Conservation (phyloP, 345 rosid genomes). For the Eutrema heterophyllum region DNA sequence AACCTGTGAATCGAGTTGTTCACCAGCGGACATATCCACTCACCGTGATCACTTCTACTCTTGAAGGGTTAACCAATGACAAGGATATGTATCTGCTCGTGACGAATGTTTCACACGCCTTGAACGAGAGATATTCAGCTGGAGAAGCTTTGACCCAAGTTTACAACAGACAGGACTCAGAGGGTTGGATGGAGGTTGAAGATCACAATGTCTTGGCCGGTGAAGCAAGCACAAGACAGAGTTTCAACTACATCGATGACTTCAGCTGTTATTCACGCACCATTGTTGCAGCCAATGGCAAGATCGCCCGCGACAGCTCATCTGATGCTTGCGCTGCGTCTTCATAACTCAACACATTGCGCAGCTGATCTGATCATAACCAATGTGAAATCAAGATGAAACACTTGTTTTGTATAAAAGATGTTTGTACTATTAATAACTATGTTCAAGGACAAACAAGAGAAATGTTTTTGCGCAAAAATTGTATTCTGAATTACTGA, state of each 20-base stretch:
- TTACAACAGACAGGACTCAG: constrained; percentile 46
- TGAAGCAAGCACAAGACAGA: constrained; percentile 46
- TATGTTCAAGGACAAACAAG: constrained; percentile 5
- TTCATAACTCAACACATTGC: background rate
- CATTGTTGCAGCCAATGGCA: constrained; percentile 40
- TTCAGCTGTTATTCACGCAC: constrained; percentile 47
- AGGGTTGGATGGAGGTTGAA: constrained; percentile 81
- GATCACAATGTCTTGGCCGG: constrained; percentile 67
- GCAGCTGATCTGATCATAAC: constrained; percentile 5
- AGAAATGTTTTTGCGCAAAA: background rate
- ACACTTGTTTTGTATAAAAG: background rate
- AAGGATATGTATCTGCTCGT: constrained; percentile 38
- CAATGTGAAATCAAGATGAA: constrained; percentile 4
- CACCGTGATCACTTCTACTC: constrained; percentile 44
- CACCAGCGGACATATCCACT: constrained; percentile 46
- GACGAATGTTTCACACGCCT: constrained; percentile 62
- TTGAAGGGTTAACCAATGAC: constrained; percentile 29
- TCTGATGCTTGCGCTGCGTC: constrained; percentile 41
- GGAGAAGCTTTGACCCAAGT: constrained; percentile 32
- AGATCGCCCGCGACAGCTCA: constrained; percentile 37
- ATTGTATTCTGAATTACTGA: background rate
- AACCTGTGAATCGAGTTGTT: constrained; percentile 10
- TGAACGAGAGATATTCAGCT: constrained; percentile 27
- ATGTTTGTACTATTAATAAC: constrained; percentile 15
- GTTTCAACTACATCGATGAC: constrained; percentile 37